A percentile compares a stretch with the other conserved stretches of the same genome.
Evolutionary conservation across 768 basidiomycete species (phyloP).

Genomic region (Boletus huronensis): DNA sequence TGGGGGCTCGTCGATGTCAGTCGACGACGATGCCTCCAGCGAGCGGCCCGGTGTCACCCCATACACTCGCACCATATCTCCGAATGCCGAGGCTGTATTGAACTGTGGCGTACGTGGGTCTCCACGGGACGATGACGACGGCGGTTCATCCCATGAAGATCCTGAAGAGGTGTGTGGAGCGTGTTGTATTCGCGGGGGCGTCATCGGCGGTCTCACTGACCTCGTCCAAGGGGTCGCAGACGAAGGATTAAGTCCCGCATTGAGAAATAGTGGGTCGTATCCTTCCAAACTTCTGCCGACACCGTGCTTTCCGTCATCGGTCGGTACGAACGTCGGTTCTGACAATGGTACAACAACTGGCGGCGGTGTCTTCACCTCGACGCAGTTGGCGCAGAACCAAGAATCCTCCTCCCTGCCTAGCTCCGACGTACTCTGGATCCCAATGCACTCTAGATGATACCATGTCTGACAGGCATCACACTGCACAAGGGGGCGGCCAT

Average conservation of each 20-base stretch:
- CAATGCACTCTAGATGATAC: constrained; percentile 82
- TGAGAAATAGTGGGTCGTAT: constrained; percentile 59
- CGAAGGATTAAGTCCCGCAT: constrained; percentile 50
- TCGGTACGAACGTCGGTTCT: constrained; percentile 70
- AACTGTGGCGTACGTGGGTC: constrained; percentile 56
- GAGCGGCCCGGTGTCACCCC: constrained; percentile 36
- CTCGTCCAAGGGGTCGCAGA: constrained; percentile 50
- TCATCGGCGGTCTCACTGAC: constrained; percentile 39
- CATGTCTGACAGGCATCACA: constrained; percentile 78
- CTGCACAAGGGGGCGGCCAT: constrained; percentile 75
- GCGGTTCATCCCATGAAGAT: constrained; percentile 44
- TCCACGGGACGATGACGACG: constrained; percentile 42
- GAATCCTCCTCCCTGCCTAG: constrained; percentile 75
- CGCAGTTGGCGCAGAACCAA: constrained; percentile 70
- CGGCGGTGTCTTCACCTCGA: constrained; percentile 40
- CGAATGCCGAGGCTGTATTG: constrained; percentile 27
- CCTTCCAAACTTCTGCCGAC: constrained; percentile 29
- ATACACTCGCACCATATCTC: constrained; percentile 40
- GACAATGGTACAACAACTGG: constrained; percentile 30
- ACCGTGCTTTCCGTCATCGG: constrained; percentile 43
- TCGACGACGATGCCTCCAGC: constrained; percentile 27
- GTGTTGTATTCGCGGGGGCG: constrained; percentile 40
- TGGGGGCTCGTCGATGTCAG: constrained; percentile 46
- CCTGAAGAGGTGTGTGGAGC: constrained; percentile 32
- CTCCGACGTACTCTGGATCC: constrained; percentile 58